phyloP scores from a whole-genome alignment of 371 early-diverging fungal species.

The Mortierella sp. region DNA sequence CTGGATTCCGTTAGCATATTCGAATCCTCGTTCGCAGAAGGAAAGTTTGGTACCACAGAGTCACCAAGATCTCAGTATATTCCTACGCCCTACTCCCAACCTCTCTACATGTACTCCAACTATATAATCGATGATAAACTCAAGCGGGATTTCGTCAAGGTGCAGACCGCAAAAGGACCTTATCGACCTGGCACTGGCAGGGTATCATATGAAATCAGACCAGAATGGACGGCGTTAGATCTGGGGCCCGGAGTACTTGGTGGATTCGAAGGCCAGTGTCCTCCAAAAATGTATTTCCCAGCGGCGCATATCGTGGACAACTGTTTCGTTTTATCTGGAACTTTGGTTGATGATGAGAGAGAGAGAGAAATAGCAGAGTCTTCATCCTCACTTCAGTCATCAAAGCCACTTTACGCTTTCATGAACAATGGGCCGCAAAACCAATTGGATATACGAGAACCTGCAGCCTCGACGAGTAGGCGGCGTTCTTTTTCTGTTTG shows the following conservation, averaged over 20 bases:
- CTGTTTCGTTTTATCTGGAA: conserved; percentile 63
- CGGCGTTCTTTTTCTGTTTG: conserved; percentile 62
- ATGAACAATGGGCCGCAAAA: neutral
- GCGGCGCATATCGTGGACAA: conserved; percentile 55
- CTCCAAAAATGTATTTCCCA: conserved; percentile 67
- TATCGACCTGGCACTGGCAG: neutral
- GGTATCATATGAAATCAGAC: conserved; percentile 16
- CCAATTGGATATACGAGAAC: neutral
- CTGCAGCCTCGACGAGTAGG: neutral
- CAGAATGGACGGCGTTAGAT: conserved; percentile 46
- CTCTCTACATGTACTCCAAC: conserved; percentile 30
- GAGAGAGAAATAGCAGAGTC: neutral
- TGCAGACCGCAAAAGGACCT: conserved; percentile 25
- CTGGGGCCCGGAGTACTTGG: conserved; percentile 8
- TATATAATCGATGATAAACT: neutral
- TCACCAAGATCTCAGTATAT: neutral
- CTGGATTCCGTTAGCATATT: conserved; percentile 5
- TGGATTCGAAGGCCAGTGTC: conserved; percentile 30
- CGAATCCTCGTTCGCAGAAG: neutral
- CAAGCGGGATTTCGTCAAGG: conserved; percentile 28
- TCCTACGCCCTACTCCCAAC: conserved; percentile 15
- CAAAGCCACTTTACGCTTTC: neutral
- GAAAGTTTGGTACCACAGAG: neutral
- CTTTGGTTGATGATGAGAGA: conserved; percentile 10
- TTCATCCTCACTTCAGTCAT: neutral